These are phyloP conservation scores for Yarrowia deformans DNA, from an alignment of 805 yeast genomes.

Conservation along the genomic window DNA sequence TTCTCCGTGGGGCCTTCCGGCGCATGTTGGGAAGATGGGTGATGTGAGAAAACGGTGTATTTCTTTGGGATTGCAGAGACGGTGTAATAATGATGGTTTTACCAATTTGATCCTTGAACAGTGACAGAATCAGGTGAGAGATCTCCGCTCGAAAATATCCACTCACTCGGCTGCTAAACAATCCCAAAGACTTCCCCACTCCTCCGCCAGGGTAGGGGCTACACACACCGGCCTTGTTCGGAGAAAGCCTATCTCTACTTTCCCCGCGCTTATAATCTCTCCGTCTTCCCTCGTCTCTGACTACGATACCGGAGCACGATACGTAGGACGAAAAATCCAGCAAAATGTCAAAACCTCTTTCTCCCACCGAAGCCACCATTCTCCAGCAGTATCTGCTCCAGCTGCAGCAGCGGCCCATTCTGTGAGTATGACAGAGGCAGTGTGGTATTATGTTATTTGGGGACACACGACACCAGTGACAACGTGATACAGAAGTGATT, in stretches of 20 bases:
- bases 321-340: neutral
- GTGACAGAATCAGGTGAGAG: no score
- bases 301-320: neutral
- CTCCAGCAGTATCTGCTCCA: constrained; percentile 46
- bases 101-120: no score
- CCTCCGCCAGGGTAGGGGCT: constrained; percentile 30
- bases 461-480: neutral
- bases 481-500: no score
- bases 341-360: constrained; percentile 32
- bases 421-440: constrained; percentile 39
- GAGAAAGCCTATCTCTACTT: constrained; percentile 23
- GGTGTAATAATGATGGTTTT: no score
- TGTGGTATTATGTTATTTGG: no score
- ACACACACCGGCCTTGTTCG: constrained; percentile 8
- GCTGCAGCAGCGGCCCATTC: constrained; percentile 48
- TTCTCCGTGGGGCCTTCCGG: no score
- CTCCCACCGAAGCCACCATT: constrained; percentile 40
- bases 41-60: no score
- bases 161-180: neutral
- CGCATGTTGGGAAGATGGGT: no score
- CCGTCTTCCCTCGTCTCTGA: neutral
- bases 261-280: constrained; percentile 38
- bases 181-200: constrained; percentile 26
- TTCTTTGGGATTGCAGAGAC: no score
- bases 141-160: no score